These are phyloP conservation scores for Kwoniella botswanensis DNA, from an alignment of 768 basidiomycete genomes.

Conservation along the genomic window DNA sequence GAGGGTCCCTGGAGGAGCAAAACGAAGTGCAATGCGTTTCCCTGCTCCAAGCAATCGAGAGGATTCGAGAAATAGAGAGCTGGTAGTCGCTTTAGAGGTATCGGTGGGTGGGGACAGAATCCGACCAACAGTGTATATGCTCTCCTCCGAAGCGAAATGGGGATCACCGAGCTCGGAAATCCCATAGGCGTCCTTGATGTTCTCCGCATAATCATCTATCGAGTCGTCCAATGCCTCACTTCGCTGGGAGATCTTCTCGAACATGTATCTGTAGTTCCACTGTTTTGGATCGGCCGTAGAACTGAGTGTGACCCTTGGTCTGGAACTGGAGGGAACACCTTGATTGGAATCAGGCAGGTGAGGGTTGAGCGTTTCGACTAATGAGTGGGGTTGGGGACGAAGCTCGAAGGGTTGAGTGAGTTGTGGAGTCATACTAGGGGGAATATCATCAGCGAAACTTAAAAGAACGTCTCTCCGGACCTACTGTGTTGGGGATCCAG, in stretches of 20 bases:
- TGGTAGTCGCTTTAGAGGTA: conserved; percentile 72
- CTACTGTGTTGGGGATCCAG: conserved; percentile 35
- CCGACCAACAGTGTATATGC: conserved; percentile 73
- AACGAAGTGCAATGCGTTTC: conserved; percentile 69
- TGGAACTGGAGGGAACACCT: conserved; percentile 31
- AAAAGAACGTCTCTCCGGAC: neutral
- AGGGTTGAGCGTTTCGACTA: conserved; percentile 59
- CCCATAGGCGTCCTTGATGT: conserved; percentile 72
- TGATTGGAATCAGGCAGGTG: conserved; percentile 47
- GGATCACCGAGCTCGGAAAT: conserved; percentile 81
- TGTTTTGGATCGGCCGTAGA: conserved; percentile 49
- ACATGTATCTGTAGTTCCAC: conserved; percentile 76
- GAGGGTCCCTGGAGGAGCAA: conserved; percentile 64
- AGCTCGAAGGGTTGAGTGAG: conserved; percentile 43
- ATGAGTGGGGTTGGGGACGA: conserved; percentile 53
- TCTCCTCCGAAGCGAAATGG: conserved; percentile 67
- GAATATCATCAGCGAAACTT: conserved; percentile 21
- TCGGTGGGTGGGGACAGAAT: conserved; percentile 60
- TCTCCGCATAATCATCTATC: conserved; percentile 83
- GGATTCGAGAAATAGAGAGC: conserved; percentile 77
- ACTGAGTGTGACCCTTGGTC: conserved; percentile 49
- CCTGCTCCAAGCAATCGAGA: conserved; percentile 74
- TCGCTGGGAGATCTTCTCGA: conserved; percentile 82
- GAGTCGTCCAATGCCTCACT: conserved; percentile 82
- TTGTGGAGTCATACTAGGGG: conserved; percentile 30